Evolutionary conservation across 2,329 filamentous ascomycete species (phyloP), one percentile per base, ranked within the genome.

Genomic region (Fusarium dlaminii): DNA sequence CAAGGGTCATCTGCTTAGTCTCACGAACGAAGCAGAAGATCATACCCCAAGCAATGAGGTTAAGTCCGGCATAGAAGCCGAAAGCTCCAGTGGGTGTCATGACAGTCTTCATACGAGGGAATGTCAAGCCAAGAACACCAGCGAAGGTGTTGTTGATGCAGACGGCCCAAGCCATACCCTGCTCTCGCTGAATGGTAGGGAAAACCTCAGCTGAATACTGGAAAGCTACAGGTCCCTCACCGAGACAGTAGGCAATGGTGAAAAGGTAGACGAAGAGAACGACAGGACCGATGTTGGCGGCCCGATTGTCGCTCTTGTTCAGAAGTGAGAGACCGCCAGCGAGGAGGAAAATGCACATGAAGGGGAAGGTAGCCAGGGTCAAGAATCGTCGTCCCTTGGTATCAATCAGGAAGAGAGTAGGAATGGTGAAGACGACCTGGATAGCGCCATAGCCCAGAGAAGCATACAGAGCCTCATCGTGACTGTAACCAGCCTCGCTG

Each of bases 161-260:
- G 3, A 91, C 90, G 10, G 89, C 89, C 81, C 87, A 90, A 0
- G 85, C 85, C 90, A 92, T 92, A 40, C 90, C 90, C 9, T 90
- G 85, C 79, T 91, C 90, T 70, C 90, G 84, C 79, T 91, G 89
- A 4, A 88, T 89, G 0, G 92, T 86, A 2, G 90, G 90, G 79
- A 90, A 92, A 18, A 91, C 89, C 77, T 92, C 90, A 8, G 90
- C 89, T 1, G 84, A 87, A 83, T 91, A 91, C 24, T 87, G 87
- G 79, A 90, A 91, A 0, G 89, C 89, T 1, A 91, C 89, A 0
- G 89, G 86, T 0, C 90, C 90, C 81, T 91, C 90, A 24, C 90
- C 90, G 1, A 90, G 89, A 0, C 89, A 91, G 81, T 92, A 92
- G 74, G 91, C 91, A 12, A 89, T 80, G 3, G 87, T 89, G 71